These are phyloP conservation scores for Dendrocalamus sinicus DNA, from an alignment of 176 grass and related monocot genomes.

Conservation along the genomic window DNA sequence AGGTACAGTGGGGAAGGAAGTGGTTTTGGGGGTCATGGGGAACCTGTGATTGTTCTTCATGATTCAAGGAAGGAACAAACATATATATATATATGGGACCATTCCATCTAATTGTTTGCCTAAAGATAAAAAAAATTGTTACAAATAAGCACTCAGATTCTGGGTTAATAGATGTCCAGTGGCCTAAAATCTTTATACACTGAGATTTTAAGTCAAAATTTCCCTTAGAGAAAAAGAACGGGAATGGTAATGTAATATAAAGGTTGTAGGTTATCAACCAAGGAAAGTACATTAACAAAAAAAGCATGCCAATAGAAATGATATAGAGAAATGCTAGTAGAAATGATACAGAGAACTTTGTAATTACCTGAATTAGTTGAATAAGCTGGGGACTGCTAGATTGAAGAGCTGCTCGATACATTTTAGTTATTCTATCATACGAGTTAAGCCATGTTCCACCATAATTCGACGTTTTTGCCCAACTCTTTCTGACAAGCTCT, in stretches of 20 bases:
- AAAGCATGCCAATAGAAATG: conserved; percentile 29
- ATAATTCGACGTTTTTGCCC: conserved; percentile 58
- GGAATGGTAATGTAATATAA: not conserved
- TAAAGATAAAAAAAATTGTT: conserved; percentile 16
- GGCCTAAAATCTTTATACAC: conserved; percentile 6
- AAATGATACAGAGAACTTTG: not conserved
- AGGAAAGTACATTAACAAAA: conserved; percentile 25
- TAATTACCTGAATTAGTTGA: conserved; percentile 75
- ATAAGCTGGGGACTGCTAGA: conserved; percentile 64
- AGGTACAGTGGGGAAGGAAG: not conserved
- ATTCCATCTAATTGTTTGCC: conserved; percentile 13
- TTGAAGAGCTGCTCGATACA: conserved; percentile 65
- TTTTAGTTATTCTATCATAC: conserved; percentile 62
- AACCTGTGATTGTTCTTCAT: not conserved
- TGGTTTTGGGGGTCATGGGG: not conserved
- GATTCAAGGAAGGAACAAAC: conserved; percentile 12
- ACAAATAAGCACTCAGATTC: not conserved
- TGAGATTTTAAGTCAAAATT: not conserved
- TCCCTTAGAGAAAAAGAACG: not conserved
- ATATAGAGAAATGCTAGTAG: not conserved
- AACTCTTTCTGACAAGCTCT: conserved; percentile 68
- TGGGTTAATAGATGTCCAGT: not conserved
- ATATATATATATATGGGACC: not conserved
- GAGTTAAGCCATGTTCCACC: conserved; percentile 55
- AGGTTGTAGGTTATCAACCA: not conserved